phyloP scores from a whole-genome alignment of 1,139 yeast species.

The Suhomyces wounanorum region DNA sequence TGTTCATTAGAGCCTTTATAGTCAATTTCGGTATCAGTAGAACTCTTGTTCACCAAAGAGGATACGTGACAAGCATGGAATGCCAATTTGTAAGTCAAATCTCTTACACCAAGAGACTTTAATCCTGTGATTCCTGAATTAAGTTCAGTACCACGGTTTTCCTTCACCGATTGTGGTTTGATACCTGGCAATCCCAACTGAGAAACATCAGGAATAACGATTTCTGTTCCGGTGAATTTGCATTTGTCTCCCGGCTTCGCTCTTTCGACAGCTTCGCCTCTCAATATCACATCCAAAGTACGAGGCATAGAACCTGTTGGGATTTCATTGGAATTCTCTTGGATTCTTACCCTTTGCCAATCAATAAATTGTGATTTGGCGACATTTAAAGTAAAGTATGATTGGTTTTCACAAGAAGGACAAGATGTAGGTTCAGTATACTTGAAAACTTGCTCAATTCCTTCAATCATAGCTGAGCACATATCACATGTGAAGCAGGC shows the following conservation, averaged over 20 bases:
- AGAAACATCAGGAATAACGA: constrained; percentile 92
- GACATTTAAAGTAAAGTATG: constrained; percentile 81
- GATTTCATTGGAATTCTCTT: constrained; percentile 91
- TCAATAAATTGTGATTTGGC: constrained; percentile 86
- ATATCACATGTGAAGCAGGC: constrained; percentile 90
- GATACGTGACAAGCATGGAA: constrained; percentile 88
- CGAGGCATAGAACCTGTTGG: constrained; percentile 99
- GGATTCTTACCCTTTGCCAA: constrained; percentile 97
- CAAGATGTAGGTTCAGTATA: constrained; percentile 96
- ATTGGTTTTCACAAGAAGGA: constrained; percentile 85
- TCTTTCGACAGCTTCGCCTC: constrained; percentile 94
- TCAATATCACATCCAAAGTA: constrained; percentile 85
- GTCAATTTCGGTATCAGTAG: constrained; percentile 26
- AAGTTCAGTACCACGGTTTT: constrained; percentile 59
- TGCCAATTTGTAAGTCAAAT: constrained; percentile 87
- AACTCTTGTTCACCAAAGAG: constrained; percentile 54
- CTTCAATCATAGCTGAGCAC: constrained; percentile 84
- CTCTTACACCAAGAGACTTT: constrained; percentile 88
- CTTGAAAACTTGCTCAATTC: constrained; percentile 89
- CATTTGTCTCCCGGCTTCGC: constrained; percentile 99
- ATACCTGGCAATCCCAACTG: constrained; percentile 97
- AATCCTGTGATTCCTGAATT: constrained; percentile 86
- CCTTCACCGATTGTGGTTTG: constrained; percentile 81
- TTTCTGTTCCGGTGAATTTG: constrained; percentile 91
- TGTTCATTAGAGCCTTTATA: constrained; percentile 59